These are phyloP conservation scores for Clavispora phyllophila DNA, from an alignment of 805 yeast species.

Conservation along the genomic window DNA sequence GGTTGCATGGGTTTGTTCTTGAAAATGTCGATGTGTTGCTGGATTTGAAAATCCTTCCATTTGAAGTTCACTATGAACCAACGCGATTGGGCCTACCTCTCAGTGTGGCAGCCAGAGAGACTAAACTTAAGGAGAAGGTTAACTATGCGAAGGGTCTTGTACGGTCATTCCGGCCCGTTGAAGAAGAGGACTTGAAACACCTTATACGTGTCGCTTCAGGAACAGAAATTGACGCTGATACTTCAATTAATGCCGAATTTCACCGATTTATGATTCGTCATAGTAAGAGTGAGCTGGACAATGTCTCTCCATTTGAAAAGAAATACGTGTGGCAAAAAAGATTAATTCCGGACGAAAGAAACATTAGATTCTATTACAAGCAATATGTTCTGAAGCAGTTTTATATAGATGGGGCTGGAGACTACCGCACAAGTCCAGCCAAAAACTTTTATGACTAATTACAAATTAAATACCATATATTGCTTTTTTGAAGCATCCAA, in stretches of 20 bases:
- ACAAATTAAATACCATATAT: constrained; percentile 36
- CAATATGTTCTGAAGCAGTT: constrained; percentile 28
- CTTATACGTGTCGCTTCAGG: constrained; percentile 14
- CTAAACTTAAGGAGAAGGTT: constrained; percentile 20
- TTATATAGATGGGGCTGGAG: constrained; percentile 16
- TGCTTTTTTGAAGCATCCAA: constrained; percentile 36
- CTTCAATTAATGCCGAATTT: constrained; percentile 19
- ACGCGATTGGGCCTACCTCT: constrained; percentile 28
- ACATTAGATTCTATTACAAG: constrained; percentile 23
- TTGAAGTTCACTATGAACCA: constrained; percentile 30
- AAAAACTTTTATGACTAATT: constrained; percentile 25
- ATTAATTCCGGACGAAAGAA: constrained; percentile 26
- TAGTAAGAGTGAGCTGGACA: constrained; percentile 15
- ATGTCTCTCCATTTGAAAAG: constrained; percentile 15
- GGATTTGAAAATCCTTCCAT: constrained; percentile 21
- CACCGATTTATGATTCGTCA: constrained; percentile 21
- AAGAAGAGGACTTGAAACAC: constrained; percentile 10
- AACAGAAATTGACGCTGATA: not conserved
- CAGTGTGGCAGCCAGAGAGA: constrained; percentile 24
- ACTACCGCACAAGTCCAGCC: constrained; percentile 21
- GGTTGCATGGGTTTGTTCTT: constrained; percentile 19
- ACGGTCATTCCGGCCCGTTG: constrained; percentile 18
- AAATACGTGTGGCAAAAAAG: constrained; percentile 19
- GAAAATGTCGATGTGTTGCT: constrained; percentile 16
- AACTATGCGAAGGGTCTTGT: constrained; percentile 19